phyloP scores from a whole-genome alignment of 768 basidiomycete genomes.

The Suillus weaverae region DNA sequence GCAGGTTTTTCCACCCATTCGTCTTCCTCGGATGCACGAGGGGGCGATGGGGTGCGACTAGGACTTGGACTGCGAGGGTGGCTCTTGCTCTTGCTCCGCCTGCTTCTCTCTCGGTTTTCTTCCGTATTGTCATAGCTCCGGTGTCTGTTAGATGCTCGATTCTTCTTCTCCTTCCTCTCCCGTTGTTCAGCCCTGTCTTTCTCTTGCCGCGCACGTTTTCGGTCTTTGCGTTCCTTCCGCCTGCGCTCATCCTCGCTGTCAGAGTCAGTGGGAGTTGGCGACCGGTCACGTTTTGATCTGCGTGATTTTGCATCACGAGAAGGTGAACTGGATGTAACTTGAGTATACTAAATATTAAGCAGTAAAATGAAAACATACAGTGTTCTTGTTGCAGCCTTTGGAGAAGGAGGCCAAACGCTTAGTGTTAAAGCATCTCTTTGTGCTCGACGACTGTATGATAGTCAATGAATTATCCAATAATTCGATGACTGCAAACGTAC shows the following conservation, averaged over 20 bases:
- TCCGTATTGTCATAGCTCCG: constrained; percentile 37
- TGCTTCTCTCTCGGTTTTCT: constrained; percentile 37
- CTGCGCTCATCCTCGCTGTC: constrained; percentile 60
- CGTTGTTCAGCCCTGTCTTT: constrained; percentile 45
- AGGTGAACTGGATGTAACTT: constrained; percentile 47
- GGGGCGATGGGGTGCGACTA: constrained; percentile 31
- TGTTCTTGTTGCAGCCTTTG: constrained; percentile 60
- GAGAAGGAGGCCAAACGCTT: constrained; percentile 83
- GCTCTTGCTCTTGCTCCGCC: constrained; percentile 34
- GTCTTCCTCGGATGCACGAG: constrained; percentile 42
- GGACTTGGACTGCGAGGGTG: constrained; percentile 35
- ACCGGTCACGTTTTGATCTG: constrained; percentile 59
- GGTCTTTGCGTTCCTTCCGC: constrained; percentile 59
- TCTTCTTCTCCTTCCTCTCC: constrained; percentile 38
- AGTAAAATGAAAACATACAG: constrained; percentile 42
- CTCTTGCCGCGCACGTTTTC: constrained; percentile 52
- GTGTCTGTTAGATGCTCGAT: constrained; percentile 30
- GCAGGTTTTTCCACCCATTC: constrained; percentile 68
- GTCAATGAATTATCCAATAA: neutral
- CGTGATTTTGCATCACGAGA: constrained; percentile 51
- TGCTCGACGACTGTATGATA: constrained; percentile 57
- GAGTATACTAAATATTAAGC: neutral
- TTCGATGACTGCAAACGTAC: constrained; percentile 38
- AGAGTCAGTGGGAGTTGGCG: constrained; percentile 43
- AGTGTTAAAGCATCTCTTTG: constrained; percentile 60